phyloP scores from a whole-genome alignment of 257 asterid genomes.

The Nicotiana undulata region DNA sequence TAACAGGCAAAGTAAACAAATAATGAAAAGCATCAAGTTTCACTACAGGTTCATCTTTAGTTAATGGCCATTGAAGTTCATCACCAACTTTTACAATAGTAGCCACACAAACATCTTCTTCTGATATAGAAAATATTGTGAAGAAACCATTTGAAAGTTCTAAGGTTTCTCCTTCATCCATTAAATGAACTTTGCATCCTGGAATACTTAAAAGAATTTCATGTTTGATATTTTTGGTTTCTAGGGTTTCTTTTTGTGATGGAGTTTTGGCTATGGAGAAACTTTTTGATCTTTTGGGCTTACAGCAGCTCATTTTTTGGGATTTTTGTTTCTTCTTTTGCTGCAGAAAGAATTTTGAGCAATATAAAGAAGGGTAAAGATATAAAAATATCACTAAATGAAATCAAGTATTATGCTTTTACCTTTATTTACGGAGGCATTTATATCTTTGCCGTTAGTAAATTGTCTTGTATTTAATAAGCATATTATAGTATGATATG shows the following conservation, averaged over 20 bases:
- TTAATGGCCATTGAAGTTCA: constrained; percentile 78
- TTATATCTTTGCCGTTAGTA: no score
- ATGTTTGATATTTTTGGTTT: constrained; percentile 38
- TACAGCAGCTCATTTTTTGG: constrained; percentile 45
- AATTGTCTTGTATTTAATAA: no score
- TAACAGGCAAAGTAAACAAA: constrained; percentile 65
- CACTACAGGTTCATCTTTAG: constrained; percentile 78
- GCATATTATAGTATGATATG: no score
- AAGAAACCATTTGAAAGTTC: constrained; percentile 61
- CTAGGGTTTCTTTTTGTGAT: constrained; percentile 19
- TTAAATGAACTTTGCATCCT: constrained; percentile 55
- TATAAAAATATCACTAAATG: no score
- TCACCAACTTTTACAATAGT: constrained; percentile 57
- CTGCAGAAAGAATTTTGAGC: background rate
- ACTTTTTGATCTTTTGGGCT: constrained; percentile 34
- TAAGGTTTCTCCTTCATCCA: constrained; percentile 60
- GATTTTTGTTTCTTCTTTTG: background rate
- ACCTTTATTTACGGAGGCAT: no score
- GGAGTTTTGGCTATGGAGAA: constrained; percentile 7
- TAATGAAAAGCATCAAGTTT: constrained; percentile 53
- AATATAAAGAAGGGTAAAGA: background rate
- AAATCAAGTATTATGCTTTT: no score
- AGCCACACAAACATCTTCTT: constrained; percentile 45
- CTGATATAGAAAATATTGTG: constrained; percentile 35
- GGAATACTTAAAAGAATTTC: constrained; percentile 41